Conservation (phyloP, 345 rosid species). For the Carallia brachiata region DNA sequence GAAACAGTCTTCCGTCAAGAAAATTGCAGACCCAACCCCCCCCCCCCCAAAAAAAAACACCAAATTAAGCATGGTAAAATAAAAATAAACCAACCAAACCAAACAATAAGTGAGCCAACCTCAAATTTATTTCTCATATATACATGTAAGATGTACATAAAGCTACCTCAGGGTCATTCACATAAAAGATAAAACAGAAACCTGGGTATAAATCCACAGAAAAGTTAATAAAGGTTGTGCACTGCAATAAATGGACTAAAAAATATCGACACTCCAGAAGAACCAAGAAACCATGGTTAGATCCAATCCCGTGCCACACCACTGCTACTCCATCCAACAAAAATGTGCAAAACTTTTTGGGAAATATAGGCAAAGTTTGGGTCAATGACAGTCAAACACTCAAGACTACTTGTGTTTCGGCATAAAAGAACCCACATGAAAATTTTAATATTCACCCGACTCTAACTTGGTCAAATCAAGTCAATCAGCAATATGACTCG, state of each 20-base stretch:
- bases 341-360: not conserved
- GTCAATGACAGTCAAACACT: too few species aligned
- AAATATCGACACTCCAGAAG: not conserved
- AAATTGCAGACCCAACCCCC: not conserved
- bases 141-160: not conserved
- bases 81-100: not conserved
- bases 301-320: not conserved
- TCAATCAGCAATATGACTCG: constrained; percentile 35
- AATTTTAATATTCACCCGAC: constrained; percentile 29
- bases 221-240: not conserved
- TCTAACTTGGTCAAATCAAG: constrained; percentile 36
- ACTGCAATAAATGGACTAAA: not conserved
- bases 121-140: not conserved
- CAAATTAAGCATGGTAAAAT: too few species aligned
- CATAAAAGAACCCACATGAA: constrained; percentile 18
- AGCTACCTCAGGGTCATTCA: too few species aligned
- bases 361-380: too few species aligned
- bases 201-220: not conserved
- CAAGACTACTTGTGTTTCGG: not conserved
- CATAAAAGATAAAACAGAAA: too few species aligned
- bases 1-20: not conserved
- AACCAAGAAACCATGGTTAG: not conserved
- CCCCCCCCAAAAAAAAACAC: too few species aligned
- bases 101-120: not conserved
- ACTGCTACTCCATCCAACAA: not conserved